Evolutionary conservation across 805 yeast genomes (phyloP).

Genomic region (Lachancea thermotolerans): DNA sequence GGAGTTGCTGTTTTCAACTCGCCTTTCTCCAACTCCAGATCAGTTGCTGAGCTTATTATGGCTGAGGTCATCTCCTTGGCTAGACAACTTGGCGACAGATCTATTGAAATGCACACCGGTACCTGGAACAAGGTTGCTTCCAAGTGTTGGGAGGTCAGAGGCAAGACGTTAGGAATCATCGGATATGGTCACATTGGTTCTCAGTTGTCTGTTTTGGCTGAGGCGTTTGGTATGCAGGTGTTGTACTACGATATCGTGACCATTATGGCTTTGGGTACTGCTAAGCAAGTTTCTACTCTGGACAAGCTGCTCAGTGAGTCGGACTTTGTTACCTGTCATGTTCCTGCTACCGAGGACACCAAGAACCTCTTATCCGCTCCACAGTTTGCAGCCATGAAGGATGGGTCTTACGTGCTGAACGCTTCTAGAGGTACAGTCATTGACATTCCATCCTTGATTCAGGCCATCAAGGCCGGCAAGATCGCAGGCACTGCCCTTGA

Average conservation of each 20-base stretch:
- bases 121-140: slow-evolving; percentile 95
- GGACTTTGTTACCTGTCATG: slow-evolving; percentile 90
- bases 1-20: slow-evolving; percentile 98
- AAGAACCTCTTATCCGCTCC: slow-evolving; percentile 82
- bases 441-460: slow-evolving; percentile 88
- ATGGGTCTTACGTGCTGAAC: slow-evolving; percentile 88
- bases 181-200: slow-evolving; percentile 99
- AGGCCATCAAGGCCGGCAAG: slow-evolving; percentile 87
- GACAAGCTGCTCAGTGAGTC: slow-evolving; percentile 73
- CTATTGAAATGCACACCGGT: slow-evolving; percentile 91
- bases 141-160: slow-evolving; percentile 98
- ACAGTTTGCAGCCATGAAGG: slow-evolving; percentile 93
- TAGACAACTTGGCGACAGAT: slow-evolving; percentile 95
- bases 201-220: slow-evolving; percentile 93
- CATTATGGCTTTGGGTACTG: slow-evolving; percentile 96
- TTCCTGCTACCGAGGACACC: slow-evolving; percentile 91
- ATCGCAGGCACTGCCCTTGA: slow-evolving; percentile 96
- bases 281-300: slow-evolving; percentile 82
- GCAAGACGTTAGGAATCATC: slow-evolving; percentile 92
- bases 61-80: slow-evolving; percentile 92
- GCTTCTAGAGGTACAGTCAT: slow-evolving; percentile 98
- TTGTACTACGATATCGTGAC: slow-evolving; percentile 85
- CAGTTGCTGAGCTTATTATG: slow-evolving; percentile 95
- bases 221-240: slow-evolving; percentile 96
- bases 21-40: slow-evolving; percentile 96